phyloP scores from a whole-genome alignment of 2,329 filamentous ascomycete genomes.

The Dactylella cylindrospora region DNA sequence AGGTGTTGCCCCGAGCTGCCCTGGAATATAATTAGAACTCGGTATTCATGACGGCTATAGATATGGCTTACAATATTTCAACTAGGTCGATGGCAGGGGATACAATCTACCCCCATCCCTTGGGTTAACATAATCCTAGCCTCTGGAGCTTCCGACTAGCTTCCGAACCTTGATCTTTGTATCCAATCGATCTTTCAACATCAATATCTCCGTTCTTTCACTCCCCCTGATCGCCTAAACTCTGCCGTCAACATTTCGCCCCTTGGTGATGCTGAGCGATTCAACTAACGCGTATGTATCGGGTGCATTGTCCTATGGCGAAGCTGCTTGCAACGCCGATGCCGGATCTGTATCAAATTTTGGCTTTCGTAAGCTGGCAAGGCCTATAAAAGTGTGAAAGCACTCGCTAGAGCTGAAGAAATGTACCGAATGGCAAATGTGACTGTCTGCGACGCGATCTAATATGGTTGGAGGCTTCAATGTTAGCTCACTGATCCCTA shows the following conservation, averaged over 20 bases:
- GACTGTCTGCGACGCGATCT: slow-evolving; percentile 44
- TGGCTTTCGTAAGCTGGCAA: slow-evolving; percentile 7
- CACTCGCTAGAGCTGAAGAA: background rate
- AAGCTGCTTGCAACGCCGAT: slow-evolving; percentile 49
- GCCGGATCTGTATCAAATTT: slow-evolving; percentile 45
- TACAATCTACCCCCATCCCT: slow-evolving; percentile 64
- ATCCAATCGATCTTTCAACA: slow-evolving; percentile 72
- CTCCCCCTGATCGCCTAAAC: slow-evolving; percentile 67
- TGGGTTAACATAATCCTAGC: slow-evolving; percentile 23
- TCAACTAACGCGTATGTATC: slow-evolving; percentile 48
- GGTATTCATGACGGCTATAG: background rate
- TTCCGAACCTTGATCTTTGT: slow-evolving; percentile 68
- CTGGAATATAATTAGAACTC: slow-evolving; percentile 50
- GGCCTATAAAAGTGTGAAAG: background rate
- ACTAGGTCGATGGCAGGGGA: slow-evolving; percentile 90
- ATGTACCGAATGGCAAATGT: slow-evolving; percentile 42
- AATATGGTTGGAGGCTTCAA: background rate
- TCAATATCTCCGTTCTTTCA: slow-evolving; percentile 69
- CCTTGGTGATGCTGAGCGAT: background rate
- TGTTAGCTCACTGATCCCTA: slow-evolving; percentile 8
- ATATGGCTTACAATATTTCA: slow-evolving; percentile 70
- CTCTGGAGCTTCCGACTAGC: background rate
- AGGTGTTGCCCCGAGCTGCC: slow-evolving; percentile 72
- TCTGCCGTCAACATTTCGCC: slow-evolving; percentile 22
- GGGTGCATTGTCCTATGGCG: slow-evolving; percentile 47